These are phyloP conservation scores for Phytopythium helicoides DNA, from an alignment of 352 stramenopile genomes.

Conservation along the genomic window DNA sequence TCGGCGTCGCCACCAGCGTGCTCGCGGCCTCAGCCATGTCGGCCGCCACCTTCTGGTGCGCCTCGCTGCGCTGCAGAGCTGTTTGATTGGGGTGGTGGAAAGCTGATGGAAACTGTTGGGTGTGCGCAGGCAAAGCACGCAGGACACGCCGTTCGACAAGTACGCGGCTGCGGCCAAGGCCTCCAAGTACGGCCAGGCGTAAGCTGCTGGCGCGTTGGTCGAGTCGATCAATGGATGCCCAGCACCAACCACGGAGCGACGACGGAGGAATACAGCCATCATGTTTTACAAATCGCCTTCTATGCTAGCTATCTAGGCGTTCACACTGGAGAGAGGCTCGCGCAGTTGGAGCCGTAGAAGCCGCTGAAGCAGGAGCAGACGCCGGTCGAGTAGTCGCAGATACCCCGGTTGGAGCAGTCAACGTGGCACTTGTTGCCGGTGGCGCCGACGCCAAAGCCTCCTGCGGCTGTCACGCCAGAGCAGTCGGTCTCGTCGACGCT, in stretches of 20 bases:
- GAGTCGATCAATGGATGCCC: not conserved
- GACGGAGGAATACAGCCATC: not conserved
- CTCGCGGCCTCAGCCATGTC: slow-evolving; percentile 41
- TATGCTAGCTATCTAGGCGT: not conserved
- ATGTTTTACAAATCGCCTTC: not conserved
- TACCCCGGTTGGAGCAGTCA: slow-evolving; percentile 74
- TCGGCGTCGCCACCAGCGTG: slow-evolving; percentile 49
- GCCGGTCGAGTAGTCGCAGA: slow-evolving; percentile 68
- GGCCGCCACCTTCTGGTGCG: slow-evolving; percentile 73
- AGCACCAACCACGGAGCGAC: not conserved
- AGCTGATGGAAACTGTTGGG: slow-evolving; percentile 5
- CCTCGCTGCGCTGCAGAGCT: slow-evolving; percentile 9
- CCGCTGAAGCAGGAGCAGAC: slow-evolving; percentile 68
- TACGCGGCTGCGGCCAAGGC: slow-evolving; percentile 50
- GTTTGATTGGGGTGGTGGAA: not conserved
- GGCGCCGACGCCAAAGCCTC: slow-evolving; percentile 32
- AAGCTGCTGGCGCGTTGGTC: slow-evolving; percentile 11
- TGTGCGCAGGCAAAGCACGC: slow-evolving; percentile 33
- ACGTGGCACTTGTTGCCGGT: slow-evolving; percentile 67
- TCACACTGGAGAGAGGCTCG: slow-evolving; percentile 48
- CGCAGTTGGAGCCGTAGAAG: slow-evolving; percentile 81
- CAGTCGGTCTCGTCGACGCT: slow-evolving; percentile 86
- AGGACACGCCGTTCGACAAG: slow-evolving; percentile 63
- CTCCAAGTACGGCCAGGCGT: slow-evolving; percentile 45
- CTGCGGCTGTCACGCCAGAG: slow-evolving; percentile 33